Conservation (phyloP, 139 green algal species). For the Dunaliella primolecta region DNA sequence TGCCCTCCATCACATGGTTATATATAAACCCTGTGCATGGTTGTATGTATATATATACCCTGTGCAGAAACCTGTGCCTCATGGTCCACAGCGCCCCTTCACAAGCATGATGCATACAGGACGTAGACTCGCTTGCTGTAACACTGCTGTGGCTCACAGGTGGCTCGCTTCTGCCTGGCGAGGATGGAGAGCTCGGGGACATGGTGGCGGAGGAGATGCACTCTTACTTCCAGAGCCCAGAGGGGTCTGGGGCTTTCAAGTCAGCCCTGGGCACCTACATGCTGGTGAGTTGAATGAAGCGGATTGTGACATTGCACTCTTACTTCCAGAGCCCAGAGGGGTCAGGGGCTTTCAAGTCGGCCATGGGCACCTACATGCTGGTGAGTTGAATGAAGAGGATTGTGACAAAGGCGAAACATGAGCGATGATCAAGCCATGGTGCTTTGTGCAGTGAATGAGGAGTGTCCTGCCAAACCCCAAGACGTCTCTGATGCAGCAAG, state of each 20-base stretch:
- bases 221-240: constrained; percentile 1
- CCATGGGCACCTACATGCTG: neutral
- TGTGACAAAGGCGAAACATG: too few species aligned
- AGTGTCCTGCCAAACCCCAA: neutral
- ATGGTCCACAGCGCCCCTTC: too few species aligned
- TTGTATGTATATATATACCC: too few species aligned
- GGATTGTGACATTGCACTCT: neutral
- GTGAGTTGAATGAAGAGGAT: too few species aligned
- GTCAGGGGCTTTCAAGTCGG: neutral
- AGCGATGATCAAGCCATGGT: too few species aligned
- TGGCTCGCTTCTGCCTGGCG: neutral
- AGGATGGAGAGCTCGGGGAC: neutral
- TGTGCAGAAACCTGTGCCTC: too few species aligned
- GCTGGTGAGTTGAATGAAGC: neutral
- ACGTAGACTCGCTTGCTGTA: too few species aligned
- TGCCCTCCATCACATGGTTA: too few species aligned
- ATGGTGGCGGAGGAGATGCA: constrained; percentile 11
- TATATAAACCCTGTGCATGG: too few species aligned
- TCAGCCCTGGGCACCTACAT: neutral
- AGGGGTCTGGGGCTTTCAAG: neutral
- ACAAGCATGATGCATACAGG: too few species aligned
- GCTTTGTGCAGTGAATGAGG: neutral
- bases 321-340: neutral
- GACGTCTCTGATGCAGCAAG: neutral
- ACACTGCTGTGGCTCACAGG: too few species aligned